Percentiles rank a stretch among this genome's conserved stretches.
These are phyloP conservation scores for Pseudonitzschia multistriata DNA, from an alignment of 108 stramenopile genomes.

Conservation along the genomic window DNA sequence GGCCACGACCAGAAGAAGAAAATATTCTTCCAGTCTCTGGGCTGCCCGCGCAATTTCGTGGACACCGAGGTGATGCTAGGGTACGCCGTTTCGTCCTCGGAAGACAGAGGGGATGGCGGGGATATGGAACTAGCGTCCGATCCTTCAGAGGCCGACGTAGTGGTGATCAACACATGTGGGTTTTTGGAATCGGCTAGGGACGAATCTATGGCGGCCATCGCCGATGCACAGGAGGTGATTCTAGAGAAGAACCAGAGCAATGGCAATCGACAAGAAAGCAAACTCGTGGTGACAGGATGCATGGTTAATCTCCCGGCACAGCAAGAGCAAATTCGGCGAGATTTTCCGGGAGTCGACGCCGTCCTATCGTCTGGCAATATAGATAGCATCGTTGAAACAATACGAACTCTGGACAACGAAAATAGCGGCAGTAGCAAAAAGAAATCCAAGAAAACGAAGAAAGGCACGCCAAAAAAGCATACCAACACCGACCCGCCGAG, in stretches of 20 bases:
- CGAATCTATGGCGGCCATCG: constrained; percentile 37
- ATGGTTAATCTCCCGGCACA: constrained; percentile 44
- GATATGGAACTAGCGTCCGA: constrained; percentile 27
- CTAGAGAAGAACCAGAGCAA: constrained; percentile 5
- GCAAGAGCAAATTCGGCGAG: constrained; percentile 33
- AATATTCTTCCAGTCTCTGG: constrained; percentile 47
- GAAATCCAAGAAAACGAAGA: neutral
- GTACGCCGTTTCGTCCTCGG: constrained; percentile 15
- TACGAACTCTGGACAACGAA: constrained; percentile 16
- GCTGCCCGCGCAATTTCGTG: constrained; percentile 51
- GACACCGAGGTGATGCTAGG: constrained; percentile 56
- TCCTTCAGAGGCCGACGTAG: constrained; percentile 29
- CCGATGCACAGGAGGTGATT: constrained; percentile 17
- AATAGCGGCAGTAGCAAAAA: neutral
- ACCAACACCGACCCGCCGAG: neutral
- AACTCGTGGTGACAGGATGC: constrained; percentile 48
- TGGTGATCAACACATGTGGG: constrained; percentile 50
- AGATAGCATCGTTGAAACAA: constrained; percentile 40
- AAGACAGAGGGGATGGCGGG: neutral
- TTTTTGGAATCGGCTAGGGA: constrained; percentile 46
- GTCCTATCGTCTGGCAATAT: constrained; percentile 41
- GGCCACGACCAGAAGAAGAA: constrained; percentile 15
- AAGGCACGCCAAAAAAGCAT: neutral
- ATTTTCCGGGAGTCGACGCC: constrained; percentile 40
- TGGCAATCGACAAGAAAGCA: neutral